Percentiles rank a stretch among this genome's conserved stretches.
These are phyloP conservation scores for Lavandula angustifolia DNA, from an alignment of 257 asterid species.

Conservation along the genomic window DNA sequence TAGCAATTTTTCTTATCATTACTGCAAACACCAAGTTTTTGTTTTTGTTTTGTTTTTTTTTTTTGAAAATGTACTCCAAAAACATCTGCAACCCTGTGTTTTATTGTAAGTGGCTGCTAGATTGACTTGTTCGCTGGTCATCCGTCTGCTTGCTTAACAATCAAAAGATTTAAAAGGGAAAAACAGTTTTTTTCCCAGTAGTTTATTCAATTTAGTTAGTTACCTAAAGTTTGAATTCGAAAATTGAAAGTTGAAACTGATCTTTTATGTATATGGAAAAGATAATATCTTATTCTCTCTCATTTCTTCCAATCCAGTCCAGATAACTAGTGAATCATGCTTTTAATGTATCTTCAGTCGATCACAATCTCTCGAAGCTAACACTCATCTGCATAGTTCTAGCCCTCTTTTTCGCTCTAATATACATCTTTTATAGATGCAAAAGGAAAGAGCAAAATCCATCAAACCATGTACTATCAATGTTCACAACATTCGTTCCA, in stretches of 20 bases:
- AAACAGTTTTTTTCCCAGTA: no score
- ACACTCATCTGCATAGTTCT: conserved; percentile 34
- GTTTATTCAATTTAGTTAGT: conserved; percentile 10
- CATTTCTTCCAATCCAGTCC: background rate
- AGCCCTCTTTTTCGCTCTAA: conserved; percentile 25
- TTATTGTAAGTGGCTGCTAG: no score
- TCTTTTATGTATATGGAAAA: background rate
- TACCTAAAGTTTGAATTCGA: conserved; percentile 22
- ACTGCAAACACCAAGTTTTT: background rate
- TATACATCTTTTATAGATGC: conserved; percentile 22
- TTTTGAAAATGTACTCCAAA: no score
- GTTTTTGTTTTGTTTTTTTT: background rate
- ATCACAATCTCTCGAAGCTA: conserved; percentile 19
- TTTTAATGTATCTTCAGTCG: background rate
- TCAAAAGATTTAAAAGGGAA: no score
- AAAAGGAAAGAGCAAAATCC: background rate
- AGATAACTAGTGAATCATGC: background rate
- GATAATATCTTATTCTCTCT: background rate
- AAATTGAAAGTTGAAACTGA: background rate
- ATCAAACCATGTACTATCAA: background rate
- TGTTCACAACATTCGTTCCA: background rate
- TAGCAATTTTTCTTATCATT: background rate
- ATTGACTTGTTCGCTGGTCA: no score
- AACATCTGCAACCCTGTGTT: background rate
- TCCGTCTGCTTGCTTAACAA: no score